Base-by-base conservation (phyloP, 805 yeast genomes). In the Yamadazyma kitorensis region DNA sequence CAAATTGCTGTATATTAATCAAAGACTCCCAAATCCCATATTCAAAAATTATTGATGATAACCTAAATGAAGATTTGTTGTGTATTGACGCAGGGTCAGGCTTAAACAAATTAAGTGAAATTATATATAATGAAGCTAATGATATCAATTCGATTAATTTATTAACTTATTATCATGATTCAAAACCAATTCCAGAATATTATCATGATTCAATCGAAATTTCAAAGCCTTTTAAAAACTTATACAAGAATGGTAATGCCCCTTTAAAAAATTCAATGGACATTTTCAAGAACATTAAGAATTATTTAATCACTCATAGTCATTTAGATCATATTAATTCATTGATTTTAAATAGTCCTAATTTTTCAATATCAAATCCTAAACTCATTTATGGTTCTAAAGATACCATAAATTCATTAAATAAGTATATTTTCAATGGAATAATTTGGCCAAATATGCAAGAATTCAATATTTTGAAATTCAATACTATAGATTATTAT, bases 11-110 rank as follows among this genome's bases (percentile, higher is more conserved):
- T 2, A 73, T 79, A 39, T 59, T 88, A 34, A 45, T 88, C 13
- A 83, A 85, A 48, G 80, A 87, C 0, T 48, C 69, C 2, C 25
- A 48, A 5, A 36, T 69, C 3, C 44, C 72, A 1, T 80, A 74
- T 50, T 37, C 43, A n/a, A 55, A 61, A 8, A 59, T 70, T 17
- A 44, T 61, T 4, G 39, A 44, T 8, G 29, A 51, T 10, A 39
- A 48, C 3, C 34, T 54, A 7, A 33, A 51, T 3, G 57, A 65
- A 25, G 59, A 68, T 16, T 47, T 82, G 6, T 40, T 86, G 2
- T 74, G 82, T 29, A 56, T 88, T 8, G 97, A 88, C 51, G 94
- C 86, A 1, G 97, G 97, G 1, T 64, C 82, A 2, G 89, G 95
- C 1, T 44, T 83, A 18, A 61, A 77, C 2, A 72, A 72, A 27